Evolutionary conservation across 306 rosid species (phyloP).

Genomic region (Elaeagnus macrophylla): DNA sequence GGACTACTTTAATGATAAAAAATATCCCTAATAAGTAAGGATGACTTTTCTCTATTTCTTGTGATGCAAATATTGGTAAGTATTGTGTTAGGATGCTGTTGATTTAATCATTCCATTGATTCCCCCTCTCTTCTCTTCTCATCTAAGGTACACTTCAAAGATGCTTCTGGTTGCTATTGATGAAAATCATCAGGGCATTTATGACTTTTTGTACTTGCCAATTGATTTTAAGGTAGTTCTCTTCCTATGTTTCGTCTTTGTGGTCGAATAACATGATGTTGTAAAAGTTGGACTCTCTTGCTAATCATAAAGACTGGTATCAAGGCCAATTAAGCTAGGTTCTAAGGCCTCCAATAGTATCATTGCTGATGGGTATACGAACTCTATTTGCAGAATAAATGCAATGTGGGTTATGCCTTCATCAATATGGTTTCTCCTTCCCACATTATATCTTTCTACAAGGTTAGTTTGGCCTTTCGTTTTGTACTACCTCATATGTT

Average conservation of each 20-base stretch:
- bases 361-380: constrained; percentile 17
- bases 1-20: constrained; percentile 94
- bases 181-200: constrained; percentile 74
- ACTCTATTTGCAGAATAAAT: constrained; percentile 64
- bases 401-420: constrained; percentile 96
- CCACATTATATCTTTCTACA: constrained; percentile 61
- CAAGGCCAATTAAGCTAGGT: background rate
- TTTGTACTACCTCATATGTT: constrained; percentile 6
- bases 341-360: constrained; percentile 1
- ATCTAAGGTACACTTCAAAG: constrained; percentile 77
- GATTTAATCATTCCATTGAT: constrained; percentile 6
- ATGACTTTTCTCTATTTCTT: background rate
- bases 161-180: constrained; percentile 89
- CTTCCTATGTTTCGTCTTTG: constrained; percentile 7
- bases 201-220: constrained; percentile 83
- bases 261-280: background rate
- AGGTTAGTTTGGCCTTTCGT: constrained; percentile 34
- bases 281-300: background rate
- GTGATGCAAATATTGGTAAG: background rate
- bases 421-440: constrained; percentile 93
- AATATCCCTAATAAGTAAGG: constrained; percentile 92
- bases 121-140: constrained; percentile 10
- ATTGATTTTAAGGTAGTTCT: constrained; percentile 72
- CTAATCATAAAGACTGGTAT: background rate
- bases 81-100: constrained; percentile 7